A percentile compares a stretch with the other conserved stretches of the same genome.
phyloP scores from a whole-genome alignment of 1,139 yeast genomes.

The Scheffersomyces cryptocercus region DNA sequence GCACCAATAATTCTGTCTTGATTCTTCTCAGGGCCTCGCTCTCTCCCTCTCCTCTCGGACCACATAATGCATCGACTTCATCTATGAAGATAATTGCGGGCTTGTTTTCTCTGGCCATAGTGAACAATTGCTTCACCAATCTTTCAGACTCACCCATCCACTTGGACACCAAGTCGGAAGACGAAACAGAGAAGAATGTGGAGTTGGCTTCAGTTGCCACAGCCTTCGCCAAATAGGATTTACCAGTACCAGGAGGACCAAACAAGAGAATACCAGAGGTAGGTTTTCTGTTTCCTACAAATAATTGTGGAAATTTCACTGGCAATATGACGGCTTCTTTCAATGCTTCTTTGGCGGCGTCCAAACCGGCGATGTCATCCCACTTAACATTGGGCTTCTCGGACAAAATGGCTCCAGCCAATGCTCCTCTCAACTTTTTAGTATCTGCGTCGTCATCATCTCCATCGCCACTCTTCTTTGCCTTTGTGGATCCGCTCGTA shows the following conservation, averaged over 20 bases:
- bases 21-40: conserved; percentile 96
- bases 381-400: conserved; percentile 94
- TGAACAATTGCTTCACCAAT: conserved; percentile 87
- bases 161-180: conserved; percentile 91
- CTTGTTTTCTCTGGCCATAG: conserved; percentile 94
- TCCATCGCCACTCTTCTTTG: conserved; percentile 46
- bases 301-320: conserved; percentile 89
- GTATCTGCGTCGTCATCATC: conserved; percentile 83
- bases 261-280: conserved; percentile 87
- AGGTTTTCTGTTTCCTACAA: conserved; percentile 93
- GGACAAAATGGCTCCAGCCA: conserved; percentile 87
- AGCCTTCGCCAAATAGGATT: conserved; percentile 93
- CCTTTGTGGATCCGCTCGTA: conserved; percentile 60
- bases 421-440: conserved; percentile 85
- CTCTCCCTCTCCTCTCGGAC: conserved; percentile 98
- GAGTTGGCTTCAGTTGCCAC: conserved; percentile 98
- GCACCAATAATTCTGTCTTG: conserved; percentile 93
- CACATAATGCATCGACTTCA: conserved; percentile 97
- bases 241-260: conserved; percentile 99
- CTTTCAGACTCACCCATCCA: conserved; percentile 99
- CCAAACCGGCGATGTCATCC: conserved; percentile 97
- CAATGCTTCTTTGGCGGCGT: conserved; percentile 91
- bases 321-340: conserved; percentile 98
- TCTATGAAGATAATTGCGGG: conserved; percentile 96
- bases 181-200: conserved; percentile 91